phyloP scores from a whole-genome alignment of 192 early-diverging fungal species.

The Glomus cerebriforme region DNA sequence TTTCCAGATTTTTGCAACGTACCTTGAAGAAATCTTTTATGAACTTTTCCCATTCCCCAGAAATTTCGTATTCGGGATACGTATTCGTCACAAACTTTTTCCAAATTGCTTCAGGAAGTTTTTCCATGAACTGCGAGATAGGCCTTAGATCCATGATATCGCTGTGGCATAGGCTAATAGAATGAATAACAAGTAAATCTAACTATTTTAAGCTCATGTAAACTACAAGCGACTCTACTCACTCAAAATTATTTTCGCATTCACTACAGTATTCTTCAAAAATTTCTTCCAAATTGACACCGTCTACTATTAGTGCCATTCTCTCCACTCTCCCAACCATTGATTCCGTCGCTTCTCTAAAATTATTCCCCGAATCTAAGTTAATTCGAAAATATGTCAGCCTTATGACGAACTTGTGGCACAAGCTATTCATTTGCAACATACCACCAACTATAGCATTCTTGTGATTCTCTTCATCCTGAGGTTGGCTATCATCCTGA shows the following conservation, averaged over 20 bases:
- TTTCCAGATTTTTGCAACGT: neutral
- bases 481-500: neutral
- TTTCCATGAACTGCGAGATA: neutral
- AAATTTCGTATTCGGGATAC: slow-evolving; percentile 16
- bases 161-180: slow-evolving; percentile 31
- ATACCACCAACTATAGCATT: neutral
- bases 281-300: slow-evolving; percentile 17
- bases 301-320: slow-evolving; percentile 14
- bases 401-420: neutral
- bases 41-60: neutral
- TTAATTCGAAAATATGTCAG: neutral
- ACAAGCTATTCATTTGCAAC: slow-evolving; percentile 13
- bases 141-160: slow-evolving; percentile 24
- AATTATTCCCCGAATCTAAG: slow-evolving; percentile 10
- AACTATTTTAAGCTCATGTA: neutral
- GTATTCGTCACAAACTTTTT: slow-evolving; percentile 16
- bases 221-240: slow-evolving; percentile 11
- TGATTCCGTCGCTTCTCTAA: slow-evolving; percentile 8
- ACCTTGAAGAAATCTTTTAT: slow-evolving; percentile 29
- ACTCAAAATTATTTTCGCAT: slow-evolving; percentile 30
- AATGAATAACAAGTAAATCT: neutral
- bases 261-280: slow-evolving; percentile 24
- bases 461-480: neutral
- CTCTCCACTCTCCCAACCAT: slow-evolving; percentile 30
- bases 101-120: slow-evolving; percentile 11